These are phyloP conservation scores for Warburgia ugandensis DNA, from an alignment of 164 flowering plant species.

Conservation along the genomic window DNA sequence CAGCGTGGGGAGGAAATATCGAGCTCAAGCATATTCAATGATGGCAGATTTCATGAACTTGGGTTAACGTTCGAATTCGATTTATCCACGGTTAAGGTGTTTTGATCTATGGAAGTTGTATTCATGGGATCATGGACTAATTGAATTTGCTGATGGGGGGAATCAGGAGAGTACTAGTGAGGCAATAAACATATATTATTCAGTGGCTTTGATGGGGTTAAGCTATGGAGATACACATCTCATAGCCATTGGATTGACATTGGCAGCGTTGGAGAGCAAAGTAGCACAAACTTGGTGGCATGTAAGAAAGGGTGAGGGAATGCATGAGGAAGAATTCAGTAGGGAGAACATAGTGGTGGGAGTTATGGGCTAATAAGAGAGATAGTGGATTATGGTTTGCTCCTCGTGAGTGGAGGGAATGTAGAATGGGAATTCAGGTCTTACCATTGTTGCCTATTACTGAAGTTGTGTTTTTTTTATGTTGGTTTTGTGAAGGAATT, in stretches of 20 bases:
- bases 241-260: constrained; percentile 59
- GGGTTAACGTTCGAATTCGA: constrained; percentile 28
- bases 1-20: constrained; percentile 78
- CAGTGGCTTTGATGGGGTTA: constrained; percentile 84
- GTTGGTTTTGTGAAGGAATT: constrained; percentile 42
- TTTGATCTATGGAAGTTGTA: constrained; percentile 84
- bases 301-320: constrained; percentile 39
- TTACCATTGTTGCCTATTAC: constrained; percentile 73
- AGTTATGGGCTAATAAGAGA: constrained; percentile 82
- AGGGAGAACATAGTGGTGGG: constrained; percentile 68
- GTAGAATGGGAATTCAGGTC: constrained; percentile 78
- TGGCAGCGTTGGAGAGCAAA: constrained; percentile 61
- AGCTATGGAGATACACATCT: constrained; percentile 81
- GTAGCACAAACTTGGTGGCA: constrained; percentile 92
- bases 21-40: constrained; percentile 66
- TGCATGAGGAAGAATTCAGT: constrained; percentile 54
- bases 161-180: constrained; percentile 91
- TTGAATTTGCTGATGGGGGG: constrained; percentile 76
- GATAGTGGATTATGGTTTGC: constrained; percentile 91
- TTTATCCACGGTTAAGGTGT: constrained; percentile 63
- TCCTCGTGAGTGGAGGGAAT: constrained; percentile 77
- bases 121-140: constrained; percentile 88
- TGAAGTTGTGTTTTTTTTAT: constrained; percentile 63
- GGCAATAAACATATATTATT: constrained; percentile 79
- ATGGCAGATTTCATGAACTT: constrained; percentile 78